Percentiles rank a stretch among this genome's conserved stretches.
Conservation (phyloP, 805 yeast genomes). For the Starmerella khaoyaiensis region DNA sequence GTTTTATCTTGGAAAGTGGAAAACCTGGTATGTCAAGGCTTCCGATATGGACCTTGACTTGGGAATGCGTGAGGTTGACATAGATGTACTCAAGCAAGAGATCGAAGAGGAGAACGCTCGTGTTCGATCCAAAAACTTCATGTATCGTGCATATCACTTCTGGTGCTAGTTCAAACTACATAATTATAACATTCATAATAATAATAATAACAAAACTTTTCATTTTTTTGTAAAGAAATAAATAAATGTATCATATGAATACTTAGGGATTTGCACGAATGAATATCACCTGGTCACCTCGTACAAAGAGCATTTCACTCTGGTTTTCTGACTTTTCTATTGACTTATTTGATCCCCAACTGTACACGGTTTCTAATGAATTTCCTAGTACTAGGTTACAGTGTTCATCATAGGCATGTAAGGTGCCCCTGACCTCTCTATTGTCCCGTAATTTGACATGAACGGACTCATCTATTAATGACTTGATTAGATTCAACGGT, state of each 20-base stretch:
- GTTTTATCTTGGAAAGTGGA: slow-evolving; percentile 13
- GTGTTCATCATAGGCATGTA: slow-evolving; percentile 92
- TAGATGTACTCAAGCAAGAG: slow-evolving; percentile 10
- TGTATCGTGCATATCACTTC: slow-evolving; percentile 13
- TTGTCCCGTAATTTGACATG: slow-evolving; percentile 87
- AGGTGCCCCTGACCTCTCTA: slow-evolving; percentile 76
- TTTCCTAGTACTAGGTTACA: slow-evolving; percentile 93
- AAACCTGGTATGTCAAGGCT: slow-evolving; percentile 8
- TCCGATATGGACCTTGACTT: slow-evolving; percentile 16
- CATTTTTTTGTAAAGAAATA: neutral
- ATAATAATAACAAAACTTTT: neutral
- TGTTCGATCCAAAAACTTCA: slow-evolving; percentile 1
- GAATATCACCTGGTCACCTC: slow-evolving; percentile 95
- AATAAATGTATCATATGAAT: neutral
- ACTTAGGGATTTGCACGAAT: slow-evolving; percentile 29
- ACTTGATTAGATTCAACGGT: slow-evolving; percentile 82
- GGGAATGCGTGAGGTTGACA: slow-evolving; percentile 17
- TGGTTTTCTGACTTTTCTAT: slow-evolving; percentile 38
- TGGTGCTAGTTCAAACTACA: slow-evolving; percentile 13
- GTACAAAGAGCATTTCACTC: slow-evolving; percentile 81
- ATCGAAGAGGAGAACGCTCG: slow-evolving; percentile 13
- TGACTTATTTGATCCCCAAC: slow-evolving; percentile 37
- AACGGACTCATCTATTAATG: slow-evolving; percentile 75
- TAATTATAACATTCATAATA: neutral
- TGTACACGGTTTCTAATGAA: slow-evolving; percentile 71